A percentile compares a stretch with the other conserved stretches of the same genome.
Evolutionary conservation across 2,329 filamentous ascomycete species (phyloP).

Genomic region (Colletotrichum paranaense): DNA sequence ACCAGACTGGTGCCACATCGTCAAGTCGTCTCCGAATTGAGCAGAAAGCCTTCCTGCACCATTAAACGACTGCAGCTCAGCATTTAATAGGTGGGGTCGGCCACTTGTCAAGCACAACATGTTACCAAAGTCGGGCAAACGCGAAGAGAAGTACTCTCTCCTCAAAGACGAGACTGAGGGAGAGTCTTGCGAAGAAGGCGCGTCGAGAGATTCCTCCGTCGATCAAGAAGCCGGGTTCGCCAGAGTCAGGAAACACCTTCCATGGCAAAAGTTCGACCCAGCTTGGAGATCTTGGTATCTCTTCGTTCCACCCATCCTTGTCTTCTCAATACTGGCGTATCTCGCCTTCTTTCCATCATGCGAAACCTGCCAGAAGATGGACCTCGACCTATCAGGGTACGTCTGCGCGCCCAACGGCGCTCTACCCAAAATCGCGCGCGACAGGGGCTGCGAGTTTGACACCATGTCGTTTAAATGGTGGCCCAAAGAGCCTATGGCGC

Average conservation of each 20-base stretch:
- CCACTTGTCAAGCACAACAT: not conserved
- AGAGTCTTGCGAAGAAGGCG: constrained; percentile 2
- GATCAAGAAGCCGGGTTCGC: constrained; percentile 2
- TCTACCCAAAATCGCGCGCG: constrained; percentile 17
- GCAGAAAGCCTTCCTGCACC: too few species aligned
- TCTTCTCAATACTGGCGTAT: not conserved
- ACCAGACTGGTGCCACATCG: too few species aligned
- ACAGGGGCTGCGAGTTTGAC: constrained; percentile 27
- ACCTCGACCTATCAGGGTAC: constrained; percentile 11
- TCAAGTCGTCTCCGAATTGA: too few species aligned
- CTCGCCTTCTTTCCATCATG: constrained; percentile 25
- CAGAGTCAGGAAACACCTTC: not conserved
- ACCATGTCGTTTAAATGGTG: constrained; percentile 30
- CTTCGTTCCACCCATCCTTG: constrained; percentile 3
- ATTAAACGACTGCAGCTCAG: too few species aligned
- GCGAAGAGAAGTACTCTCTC: constrained; percentile 12
- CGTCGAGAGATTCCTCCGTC: not conserved
- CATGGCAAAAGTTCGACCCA: constrained; percentile 12
- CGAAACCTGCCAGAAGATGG: constrained; percentile 4
- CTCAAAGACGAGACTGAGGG: constrained; percentile 6
- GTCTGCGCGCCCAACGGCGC: constrained; percentile 23
- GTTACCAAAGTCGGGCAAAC: not conserved
- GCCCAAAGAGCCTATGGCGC: constrained; percentile 4
- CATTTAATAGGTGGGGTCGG: too few species aligned
- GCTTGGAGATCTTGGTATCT: constrained; percentile 27